These are phyloP conservation scores for Artemisia princeps DNA, from an alignment of 140 eudicot species.

Conservation along the genomic window DNA sequence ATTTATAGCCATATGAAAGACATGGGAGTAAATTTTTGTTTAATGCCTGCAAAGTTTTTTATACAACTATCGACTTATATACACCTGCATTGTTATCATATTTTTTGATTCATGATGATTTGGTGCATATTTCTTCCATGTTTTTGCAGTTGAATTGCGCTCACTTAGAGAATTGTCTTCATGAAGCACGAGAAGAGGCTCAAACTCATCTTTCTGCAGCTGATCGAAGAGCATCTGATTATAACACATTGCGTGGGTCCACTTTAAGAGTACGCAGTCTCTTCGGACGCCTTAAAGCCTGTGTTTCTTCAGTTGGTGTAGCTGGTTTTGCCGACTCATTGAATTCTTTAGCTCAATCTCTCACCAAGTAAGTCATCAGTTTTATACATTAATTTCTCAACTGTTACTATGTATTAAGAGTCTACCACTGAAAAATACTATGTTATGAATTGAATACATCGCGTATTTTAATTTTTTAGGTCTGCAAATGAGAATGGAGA, in stretches of 20 bases:
- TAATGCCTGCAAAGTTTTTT: too few relatives aligned
- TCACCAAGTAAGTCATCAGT: constrained; percentile 47
- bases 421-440: neutral
- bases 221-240: constrained; percentile 76
- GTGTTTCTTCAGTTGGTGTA: constrained; percentile 57
- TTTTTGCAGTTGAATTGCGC: constrained; percentile 84
- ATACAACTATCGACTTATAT: neutral
- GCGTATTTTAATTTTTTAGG: constrained; percentile 29
- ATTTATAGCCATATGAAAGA: too few relatives aligned
- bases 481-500: constrained; percentile 56
- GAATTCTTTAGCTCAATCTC: constrained; percentile 68
- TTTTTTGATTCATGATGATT: too few relatives aligned
- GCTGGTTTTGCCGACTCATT: constrained; percentile 62
- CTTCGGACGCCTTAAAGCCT: constrained; percentile 62
- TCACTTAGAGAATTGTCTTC: constrained; percentile 78
- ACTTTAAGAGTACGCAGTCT: constrained; percentile 70
- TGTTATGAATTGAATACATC: too few relatives aligned
- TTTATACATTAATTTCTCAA: too few relatives aligned
- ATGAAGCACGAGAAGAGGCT: constrained; percentile 92
- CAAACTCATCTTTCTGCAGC: constrained; percentile 89
- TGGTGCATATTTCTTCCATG: neutral
- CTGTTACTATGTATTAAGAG: neutral
- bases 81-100: neutral
- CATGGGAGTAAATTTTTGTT: too few relatives aligned
- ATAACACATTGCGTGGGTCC: constrained; percentile 42